A percentile compares a stretch with the other conserved stretches of the same genome.
These are phyloP conservation scores for Rhizomucor pusillus DNA, from an alignment of 371 early-diverging fungal species.

Conservation along the genomic window DNA sequence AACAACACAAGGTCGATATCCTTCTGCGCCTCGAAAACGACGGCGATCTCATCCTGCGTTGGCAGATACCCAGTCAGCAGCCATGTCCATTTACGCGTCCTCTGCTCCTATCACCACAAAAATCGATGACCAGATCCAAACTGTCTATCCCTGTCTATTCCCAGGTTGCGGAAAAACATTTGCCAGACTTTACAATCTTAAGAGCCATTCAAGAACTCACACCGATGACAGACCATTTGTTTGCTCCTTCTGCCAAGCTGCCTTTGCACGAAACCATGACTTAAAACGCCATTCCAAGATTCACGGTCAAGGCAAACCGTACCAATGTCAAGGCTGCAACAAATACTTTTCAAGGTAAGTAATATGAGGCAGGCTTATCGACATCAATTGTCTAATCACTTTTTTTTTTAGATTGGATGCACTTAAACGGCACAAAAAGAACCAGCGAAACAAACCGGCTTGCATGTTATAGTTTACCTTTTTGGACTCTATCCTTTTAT, in stretches of 20 bases:
- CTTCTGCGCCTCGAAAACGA: conserved; percentile 19
- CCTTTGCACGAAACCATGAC: conserved; percentile 80
- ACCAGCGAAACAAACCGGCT: conserved; percentile 14
- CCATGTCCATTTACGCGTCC: conserved; percentile 31
- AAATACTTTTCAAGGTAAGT: conserved; percentile 59
- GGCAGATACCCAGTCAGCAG: conserved; percentile 28
- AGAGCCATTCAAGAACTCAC: conserved; percentile 71
- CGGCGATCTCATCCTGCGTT: conserved; percentile 21
- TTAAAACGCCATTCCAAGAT: conserved; percentile 78
- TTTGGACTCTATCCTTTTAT: no score
- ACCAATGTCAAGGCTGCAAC: conserved; percentile 71
- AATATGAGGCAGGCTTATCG: no score
- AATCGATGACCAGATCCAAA: conserved; percentile 22
- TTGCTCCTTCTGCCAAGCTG: conserved; percentile 63
- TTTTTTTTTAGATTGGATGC: conserved; percentile 23
- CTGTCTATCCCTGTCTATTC: conserved; percentile 51
- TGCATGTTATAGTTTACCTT: conserved; percentile 1
- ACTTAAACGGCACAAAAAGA: conserved; percentile 25
- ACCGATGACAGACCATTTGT: conserved; percentile 71
- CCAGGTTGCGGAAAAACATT: conserved; percentile 65
- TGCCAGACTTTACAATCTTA: conserved; percentile 68
- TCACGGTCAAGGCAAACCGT: conserved; percentile 73
- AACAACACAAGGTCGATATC: conserved; percentile 4
- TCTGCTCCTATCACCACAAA: conserved; percentile 26
- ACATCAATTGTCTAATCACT: not conserved